Evolutionary conservation across 2,329 filamentous ascomycete genomes (phyloP), one percentile per base, ranked within the genome.

Genomic region (Moelleriella libera): DNA sequence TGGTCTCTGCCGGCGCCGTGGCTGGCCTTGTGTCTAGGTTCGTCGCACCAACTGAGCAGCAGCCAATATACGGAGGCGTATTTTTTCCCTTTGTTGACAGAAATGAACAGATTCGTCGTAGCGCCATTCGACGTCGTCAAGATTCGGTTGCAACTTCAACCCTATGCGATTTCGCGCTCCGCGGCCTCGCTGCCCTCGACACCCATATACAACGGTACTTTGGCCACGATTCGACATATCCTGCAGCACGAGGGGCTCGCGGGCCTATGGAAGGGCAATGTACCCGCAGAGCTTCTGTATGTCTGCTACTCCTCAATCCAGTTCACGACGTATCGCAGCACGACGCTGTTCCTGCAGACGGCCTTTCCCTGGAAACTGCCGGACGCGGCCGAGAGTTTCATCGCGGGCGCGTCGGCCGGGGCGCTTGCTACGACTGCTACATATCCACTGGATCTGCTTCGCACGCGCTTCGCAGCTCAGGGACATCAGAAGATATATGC

Each of bases 51-150:
- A 30, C 45, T 30, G 34, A 3, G 21, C 21, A 21, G 21, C 21
- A 21, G 21, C 21, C 21, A 21, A 21, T 2, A 21, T 3, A 21
- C 3, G 21, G 21, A 21, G 21, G 21, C 21, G 3, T 6, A 7
- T 14, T 41, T 3, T 7, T 41, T 41, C 6, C 5, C 5, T 14
- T 41, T n/a, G 10, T 14, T 41, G 10, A 11, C 42, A 21, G 21
- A 21, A 8, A 10, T n/a, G 10, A 6, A 9, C 6, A 88, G 86
- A 62, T 97, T 98, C 71, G 79, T 92, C 60, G 83, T 97, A 61
- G 88, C 92, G 14, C 92, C 92, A 47, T 84, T 98, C 55, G 92
- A 98, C 65, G 92, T 98, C 52, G 81, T 97, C 68, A 97, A 98
- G 72, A 98, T 98, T 67, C 86, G 92, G 44, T 82, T 97, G 43